Evolutionary conservation across 2,329 filamentous ascomycete species (phyloP).

Genomic region (Sclerotinia glacialis): DNA sequence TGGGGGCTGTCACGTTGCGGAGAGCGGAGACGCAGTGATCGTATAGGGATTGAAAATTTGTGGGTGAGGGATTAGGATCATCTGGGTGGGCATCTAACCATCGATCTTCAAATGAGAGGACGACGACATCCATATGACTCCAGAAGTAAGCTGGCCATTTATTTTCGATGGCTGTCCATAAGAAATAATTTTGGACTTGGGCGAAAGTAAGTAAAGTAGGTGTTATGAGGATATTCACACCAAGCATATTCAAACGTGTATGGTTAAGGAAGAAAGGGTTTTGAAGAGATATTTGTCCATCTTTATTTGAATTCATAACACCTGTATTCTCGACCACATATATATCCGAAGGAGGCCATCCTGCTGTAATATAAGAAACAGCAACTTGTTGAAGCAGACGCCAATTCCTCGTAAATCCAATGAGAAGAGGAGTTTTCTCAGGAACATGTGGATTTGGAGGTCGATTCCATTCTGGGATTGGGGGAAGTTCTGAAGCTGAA

Average conservation of each 20-base stretch:
- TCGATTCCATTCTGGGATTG: slow-evolving; percentile 47
- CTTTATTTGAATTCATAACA: slow-evolving; percentile 52
- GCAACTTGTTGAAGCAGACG: slow-evolving; percentile 55
- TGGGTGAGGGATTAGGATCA: not conserved
- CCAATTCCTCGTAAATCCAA: slow-evolving; percentile 59
- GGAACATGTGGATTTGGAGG: slow-evolving; percentile 44
- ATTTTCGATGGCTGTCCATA: slow-evolving; percentile 46
- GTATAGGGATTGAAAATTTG: slow-evolving; percentile 24
- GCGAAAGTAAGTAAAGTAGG: slow-evolving; percentile 54
- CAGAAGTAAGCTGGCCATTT: slow-evolving; percentile 53
- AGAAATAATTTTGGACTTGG: slow-evolving; percentile 55
- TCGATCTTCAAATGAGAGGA: slow-evolving; percentile 45
- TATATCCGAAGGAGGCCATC: slow-evolving; percentile 57
- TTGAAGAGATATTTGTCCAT: slow-evolving; percentile 48
- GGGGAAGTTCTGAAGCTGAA: slow-evolving; percentile 39
- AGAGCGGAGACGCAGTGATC: slow-evolving; percentile 24
- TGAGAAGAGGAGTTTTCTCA: slow-evolving; percentile 51
- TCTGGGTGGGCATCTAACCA: slow-evolving; percentile 15
- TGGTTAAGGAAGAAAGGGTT: slow-evolving; percentile 59
- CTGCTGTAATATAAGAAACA: slow-evolving; percentile 56
- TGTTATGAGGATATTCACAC: slow-evolving; percentile 51
- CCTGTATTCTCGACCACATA: slow-evolving; percentile 60
- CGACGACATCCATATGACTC: slow-evolving; percentile 56
- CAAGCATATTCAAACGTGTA: slow-evolving; percentile 48
- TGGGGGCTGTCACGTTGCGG: slow-evolving; percentile 21